Percentiles rank a stretch among this genome's conserved stretches.
These are phyloP conservation scores for Urostyla sp. DNA, from an alignment of 73 alveolate species.

Conservation along the genomic window DNA sequence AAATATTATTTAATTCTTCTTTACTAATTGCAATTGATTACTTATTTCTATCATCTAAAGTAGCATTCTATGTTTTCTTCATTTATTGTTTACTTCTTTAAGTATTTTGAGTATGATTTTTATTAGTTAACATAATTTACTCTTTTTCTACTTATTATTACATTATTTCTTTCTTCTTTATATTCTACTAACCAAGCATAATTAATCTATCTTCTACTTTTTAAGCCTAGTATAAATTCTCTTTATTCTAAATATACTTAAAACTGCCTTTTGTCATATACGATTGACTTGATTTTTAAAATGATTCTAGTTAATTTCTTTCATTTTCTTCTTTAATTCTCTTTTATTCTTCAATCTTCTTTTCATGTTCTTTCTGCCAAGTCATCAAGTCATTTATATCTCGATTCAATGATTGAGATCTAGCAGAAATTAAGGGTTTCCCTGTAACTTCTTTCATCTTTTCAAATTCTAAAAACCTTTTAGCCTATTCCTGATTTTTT, in stretches of 20 bases:
- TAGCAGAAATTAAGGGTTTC: slow-evolving; percentile 15
- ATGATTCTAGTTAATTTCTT: neutral
- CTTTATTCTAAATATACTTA: neutral
- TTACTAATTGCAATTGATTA: neutral
- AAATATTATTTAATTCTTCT: slow-evolving; percentile 1
- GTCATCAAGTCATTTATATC: neutral
- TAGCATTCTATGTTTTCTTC: neutral
- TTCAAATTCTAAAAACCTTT: neutral
- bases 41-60: neutral
- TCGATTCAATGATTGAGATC: slow-evolving; percentile 23
- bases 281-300: neutral
- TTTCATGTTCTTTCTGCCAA: slow-evolving; percentile 24
- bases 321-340: slow-evolving; percentile 8
- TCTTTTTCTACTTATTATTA: neutral
- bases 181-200: slow-evolving; percentile 4
- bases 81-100: slow-evolving; percentile 15
- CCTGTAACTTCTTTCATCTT: slow-evolving; percentile 17
- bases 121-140: slow-evolving; percentile 3
- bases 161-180: slow-evolving; percentile 19
- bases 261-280: slow-evolving; percentile 13
- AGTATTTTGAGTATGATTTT: neutral
- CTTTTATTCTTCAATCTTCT: slow-evolving; percentile 2
- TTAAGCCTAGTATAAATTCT: neutral
- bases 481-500: slow-evolving; percentile 18
- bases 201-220: slow-evolving; percentile 39